Percentiles rank a stretch among this genome's conserved stretches.
These are phyloP conservation scores for Trichomonas vaginalis DNA, from an alignment of 208 protist genomes.

Conservation along the genomic window DNA sequence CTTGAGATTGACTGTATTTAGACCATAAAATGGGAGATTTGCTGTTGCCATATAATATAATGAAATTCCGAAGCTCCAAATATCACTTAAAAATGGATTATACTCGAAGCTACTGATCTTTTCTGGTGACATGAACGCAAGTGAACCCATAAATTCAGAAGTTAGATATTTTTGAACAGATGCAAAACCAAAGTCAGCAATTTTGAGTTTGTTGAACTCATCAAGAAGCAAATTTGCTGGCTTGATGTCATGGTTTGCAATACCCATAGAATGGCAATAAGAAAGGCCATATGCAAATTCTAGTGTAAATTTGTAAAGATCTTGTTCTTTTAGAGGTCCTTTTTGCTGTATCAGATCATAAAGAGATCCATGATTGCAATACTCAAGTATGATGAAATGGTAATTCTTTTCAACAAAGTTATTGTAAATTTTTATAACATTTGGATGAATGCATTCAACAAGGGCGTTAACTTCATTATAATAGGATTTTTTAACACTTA, in stretches of 20 bases:
- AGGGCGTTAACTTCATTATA: background rate
- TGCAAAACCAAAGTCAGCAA: background rate
- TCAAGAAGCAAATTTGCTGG: background rate
- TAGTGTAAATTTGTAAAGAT: background rate
- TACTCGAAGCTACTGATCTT: background rate
- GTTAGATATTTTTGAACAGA: background rate
- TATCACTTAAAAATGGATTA: conserved; percentile 24
- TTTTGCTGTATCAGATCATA: background rate
- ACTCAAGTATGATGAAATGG: background rate
- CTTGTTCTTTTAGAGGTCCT: background rate
- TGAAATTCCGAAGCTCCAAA: conserved; percentile 46
- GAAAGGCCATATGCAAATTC: background rate
- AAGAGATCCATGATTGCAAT: background rate
- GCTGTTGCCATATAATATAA: conserved; percentile 38
- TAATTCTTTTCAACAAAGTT: background rate
- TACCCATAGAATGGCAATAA: background rate
- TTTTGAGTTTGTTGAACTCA: background rate
- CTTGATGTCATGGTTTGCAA: background rate
- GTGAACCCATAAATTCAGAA: background rate
- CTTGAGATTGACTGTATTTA: conserved; percentile 23
- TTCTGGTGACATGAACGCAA: background rate
- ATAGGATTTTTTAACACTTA: background rate
- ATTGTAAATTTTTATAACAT: background rate
- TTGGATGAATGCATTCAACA: background rate
- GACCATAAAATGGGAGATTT: conserved; percentile 29